Base-by-base conservation (phyloP, 192 early-diverging fungal genomes). In the Mortierella alpina region DNA sequence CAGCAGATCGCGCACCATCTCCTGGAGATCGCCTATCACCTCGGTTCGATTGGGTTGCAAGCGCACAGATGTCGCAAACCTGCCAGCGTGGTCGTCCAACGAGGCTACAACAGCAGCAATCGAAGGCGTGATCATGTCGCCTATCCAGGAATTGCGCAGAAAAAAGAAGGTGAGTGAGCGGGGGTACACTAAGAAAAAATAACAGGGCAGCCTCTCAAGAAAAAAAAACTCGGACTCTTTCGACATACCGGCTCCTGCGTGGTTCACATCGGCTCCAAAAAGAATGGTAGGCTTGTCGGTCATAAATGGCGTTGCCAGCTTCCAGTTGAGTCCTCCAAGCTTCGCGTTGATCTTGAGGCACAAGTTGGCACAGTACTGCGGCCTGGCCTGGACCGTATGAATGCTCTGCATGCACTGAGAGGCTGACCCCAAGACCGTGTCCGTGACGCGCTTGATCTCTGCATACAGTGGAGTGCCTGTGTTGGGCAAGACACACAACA, bases 331-430 rank as follows among this genome's bases (percentile, higher is more conserved):
- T 48, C 96, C 96, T 63, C 96, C 95, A 7, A 99, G 85, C 87
- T 99, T 97, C 42, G 92, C 89, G 83, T 99, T 99, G 63, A 98
- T 90, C 87, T 99, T 99, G 53, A 99, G 84, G 53, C 90, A 94
- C 31, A 99, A 91, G 63, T 98, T 99, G 8, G 95, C 94, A 67
- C 93, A 95, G 84, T 96, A 96, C 84, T 96, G 93, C 46, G 89
- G 70, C 76, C 92, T 96, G 18, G 92, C 84, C 17, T 89, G 76
- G 75, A 86, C 85, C 71, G 94, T 85, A 72, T 96, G 91, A 81
- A 91, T 94, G 17, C 88, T 82, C 70, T 94, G 95, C 68, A 97
- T 88, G 79, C 97, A 98, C 85, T 98, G 97, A 18, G 96, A 95
- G 0, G 93, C 88, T 20, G 97, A 81, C 23, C 96, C 96, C 54